phyloP scores from a whole-genome alignment of 495 filamentous ascomycete genomes.

The Neurospora sp. region DNA sequence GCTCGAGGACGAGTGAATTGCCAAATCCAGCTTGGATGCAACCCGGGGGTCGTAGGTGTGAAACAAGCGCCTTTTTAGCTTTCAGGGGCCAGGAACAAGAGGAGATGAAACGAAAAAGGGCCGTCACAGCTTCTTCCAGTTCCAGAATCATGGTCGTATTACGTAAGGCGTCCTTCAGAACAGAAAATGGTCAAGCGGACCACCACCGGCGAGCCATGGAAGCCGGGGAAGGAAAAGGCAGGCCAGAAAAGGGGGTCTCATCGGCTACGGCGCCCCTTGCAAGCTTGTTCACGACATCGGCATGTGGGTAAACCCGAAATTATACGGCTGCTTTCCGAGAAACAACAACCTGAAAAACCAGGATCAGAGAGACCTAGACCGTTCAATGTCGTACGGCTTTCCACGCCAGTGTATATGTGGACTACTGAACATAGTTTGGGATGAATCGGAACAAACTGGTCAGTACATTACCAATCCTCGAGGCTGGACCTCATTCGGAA shows the following conservation, averaged over 20 bases:
- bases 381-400: background rate
- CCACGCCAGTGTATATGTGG: background rate
- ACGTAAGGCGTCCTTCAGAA: background rate
- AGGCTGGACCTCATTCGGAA: background rate
- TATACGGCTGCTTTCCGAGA: background rate
- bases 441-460: background rate
- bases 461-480: background rate
- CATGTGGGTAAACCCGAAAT: background rate
- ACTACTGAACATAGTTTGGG: background rate
- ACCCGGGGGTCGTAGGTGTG: background rate
- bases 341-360: background rate
- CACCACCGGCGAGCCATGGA: background rate
- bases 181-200: background rate
- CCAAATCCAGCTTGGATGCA: background rate
- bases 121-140: background rate
- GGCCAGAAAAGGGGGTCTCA: background rate
- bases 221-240: background rate
- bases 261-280: background rate
- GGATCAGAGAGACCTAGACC: background rate
- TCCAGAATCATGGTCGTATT: background rate
- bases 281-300: background rate
- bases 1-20: background rate
- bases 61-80: background rate
- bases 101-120: background rate
- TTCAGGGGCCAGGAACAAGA: background rate